phyloP scores from a whole-genome alignment of 768 basidiomycete species.

The Mycena belliarum region DNA sequence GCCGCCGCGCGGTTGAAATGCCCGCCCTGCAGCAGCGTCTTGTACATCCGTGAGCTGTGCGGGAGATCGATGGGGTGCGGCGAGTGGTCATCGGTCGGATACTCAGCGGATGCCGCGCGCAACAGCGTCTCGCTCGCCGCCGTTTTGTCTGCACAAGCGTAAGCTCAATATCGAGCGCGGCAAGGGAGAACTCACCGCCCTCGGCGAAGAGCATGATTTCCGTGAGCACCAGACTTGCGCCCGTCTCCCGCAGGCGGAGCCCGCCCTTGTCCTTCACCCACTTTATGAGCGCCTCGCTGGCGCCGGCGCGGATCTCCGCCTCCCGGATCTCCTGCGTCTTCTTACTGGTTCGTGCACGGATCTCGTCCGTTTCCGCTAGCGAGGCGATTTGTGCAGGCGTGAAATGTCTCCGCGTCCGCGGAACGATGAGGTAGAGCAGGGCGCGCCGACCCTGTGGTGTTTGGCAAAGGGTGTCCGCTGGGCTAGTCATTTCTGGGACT shows the following conservation, averaged over 20 bases:
- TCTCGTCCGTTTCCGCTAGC: conserved; percentile 72
- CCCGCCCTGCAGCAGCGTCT: conserved; percentile 87
- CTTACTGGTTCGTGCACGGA: conserved; percentile 78
- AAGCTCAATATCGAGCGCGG: background rate
- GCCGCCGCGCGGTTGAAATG: conserved; percentile 73
- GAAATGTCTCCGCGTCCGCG: conserved; percentile 83
- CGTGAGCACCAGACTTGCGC: conserved; percentile 73
- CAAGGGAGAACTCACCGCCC: conserved; percentile 54
- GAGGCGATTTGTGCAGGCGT: conserved; percentile 76
- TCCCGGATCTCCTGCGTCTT: conserved; percentile 66
- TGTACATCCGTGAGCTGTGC: conserved; percentile 83
- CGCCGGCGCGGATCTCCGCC: conserved; percentile 71
- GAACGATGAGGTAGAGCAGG: conserved; percentile 80
- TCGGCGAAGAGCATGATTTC: conserved; percentile 87
- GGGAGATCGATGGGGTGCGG: conserved; percentile 78
- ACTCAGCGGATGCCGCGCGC: conserved; percentile 51
- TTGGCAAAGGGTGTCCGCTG: conserved; percentile 56
- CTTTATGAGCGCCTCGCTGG: conserved; percentile 72
- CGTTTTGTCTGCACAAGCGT: conserved; percentile 59
- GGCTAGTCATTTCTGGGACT: conserved; percentile 63
- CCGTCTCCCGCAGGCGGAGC: conserved; percentile 69
- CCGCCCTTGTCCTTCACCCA: conserved; percentile 68
- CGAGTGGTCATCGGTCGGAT: conserved; percentile 52
- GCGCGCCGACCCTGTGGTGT: conserved; percentile 79
- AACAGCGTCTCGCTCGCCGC: conserved; percentile 63